Base-by-base conservation (phyloP, 768 basidiomycete genomes). In the Pleurotus tuber-regium region DNA sequence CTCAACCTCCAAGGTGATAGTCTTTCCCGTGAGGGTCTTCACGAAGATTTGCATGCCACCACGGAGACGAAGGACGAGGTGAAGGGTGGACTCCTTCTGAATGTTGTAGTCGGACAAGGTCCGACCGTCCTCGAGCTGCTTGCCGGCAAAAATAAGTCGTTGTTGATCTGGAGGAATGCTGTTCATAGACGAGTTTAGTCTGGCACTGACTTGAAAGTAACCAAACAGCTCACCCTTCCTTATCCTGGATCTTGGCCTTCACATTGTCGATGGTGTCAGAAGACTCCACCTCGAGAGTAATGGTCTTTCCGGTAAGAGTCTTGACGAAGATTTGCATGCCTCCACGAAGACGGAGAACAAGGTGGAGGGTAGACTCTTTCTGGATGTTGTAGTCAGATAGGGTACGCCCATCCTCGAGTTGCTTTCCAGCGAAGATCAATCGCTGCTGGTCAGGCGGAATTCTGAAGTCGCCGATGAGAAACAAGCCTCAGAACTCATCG, bases 381-480 rank as follows among this genome's bases (percentile, higher is more conserved):
- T 96, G 93, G 59, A 96, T 94, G 66, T 93, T 92, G 66, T 92
- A 92, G 59, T 90, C 89, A 6, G 87, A 89, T 0, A 92, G 76
- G 3, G 89, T 96, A 43, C 93, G 86, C 3, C 94, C 94, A 62
- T 97, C 94, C 67, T 96, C 93, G 23, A 97, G 82, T 67, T 95
- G 93, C 73, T 96, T 95, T 54, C 93, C 93, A 40, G 93, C 93
- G 57, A 95, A 96, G 75, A 96, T 96, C n/a, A 96, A 72, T 56
- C 94, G 92, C 65, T 95, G 92, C 61, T 92, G 92, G 70, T 93
- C 90, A 21, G 92, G 93, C 18, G 87, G 87, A 53, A 89, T 89
- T 11, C 83, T 75, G 29, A 9, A 43, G 26, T 1, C 47, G 18
- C 6, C 4, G 19, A 52, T 55, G 10, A 62, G 48, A 53, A 58